Base-by-base conservation (phyloP, 352 stramenopile species). In the Phytophthora fragariaefolia region DNA sequence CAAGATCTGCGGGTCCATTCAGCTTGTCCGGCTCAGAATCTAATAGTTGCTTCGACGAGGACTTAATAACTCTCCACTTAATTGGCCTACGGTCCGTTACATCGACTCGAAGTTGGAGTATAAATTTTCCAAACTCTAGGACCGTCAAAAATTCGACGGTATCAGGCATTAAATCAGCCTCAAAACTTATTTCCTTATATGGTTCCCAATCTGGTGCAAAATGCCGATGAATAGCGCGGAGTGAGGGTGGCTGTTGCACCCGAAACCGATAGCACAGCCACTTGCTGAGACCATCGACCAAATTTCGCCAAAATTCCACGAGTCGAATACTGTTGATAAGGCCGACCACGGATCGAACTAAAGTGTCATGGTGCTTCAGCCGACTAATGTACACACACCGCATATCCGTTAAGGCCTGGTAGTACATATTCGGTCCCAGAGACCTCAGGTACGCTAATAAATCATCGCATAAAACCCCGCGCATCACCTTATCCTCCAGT, bases 71-170 rank as follows among this genome's bases (percentile, higher is more conserved):
- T 23, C 80, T 76, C 78, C 78, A 89, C 36, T 66, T 49, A 23
- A 89, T 83, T 27, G 82, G 76, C 45, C 67, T 75, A 24, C 60
- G 47, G 1, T 65, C 56, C 4, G 55, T 68, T 10, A 74, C 62
- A 49, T 81, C 76, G 13, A 83, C 70, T 18, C 74, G 71, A 24
- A 90, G 24, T 72, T 90, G 80, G 13, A 87, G 60, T 42, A 71
- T 62, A 45, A 88, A 74, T 2, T 77, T 65, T 9, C 74, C 48
- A 38, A 79, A 74, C 18, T 74, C n/a, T 17, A 85, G 23, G 10
- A 77, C 38, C 9, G 77, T 74, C 6, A 75, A 68, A 0, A 74
- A 45, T 18, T 69, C 59, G 0, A 30, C 58, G n/a, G 67, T 18
- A 9, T 57, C 66, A 62, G 56, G 15, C 10, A 47, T 69, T 9